These are phyloP conservation scores for Brassica rapa DNA, from an alignment of 345 rosid species.

Conservation along the genomic window DNA sequence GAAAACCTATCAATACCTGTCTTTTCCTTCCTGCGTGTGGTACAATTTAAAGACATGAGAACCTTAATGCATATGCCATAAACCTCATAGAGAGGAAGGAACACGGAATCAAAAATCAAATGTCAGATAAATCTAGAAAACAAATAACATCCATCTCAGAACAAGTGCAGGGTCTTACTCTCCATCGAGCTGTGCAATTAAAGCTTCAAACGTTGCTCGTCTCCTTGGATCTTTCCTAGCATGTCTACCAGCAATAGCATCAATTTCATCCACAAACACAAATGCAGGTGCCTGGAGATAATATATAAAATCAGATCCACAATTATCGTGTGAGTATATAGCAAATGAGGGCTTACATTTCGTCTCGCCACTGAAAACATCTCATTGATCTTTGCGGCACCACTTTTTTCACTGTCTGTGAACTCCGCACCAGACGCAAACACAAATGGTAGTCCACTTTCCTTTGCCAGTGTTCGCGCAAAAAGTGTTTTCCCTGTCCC, in stretches of 20 bases:
- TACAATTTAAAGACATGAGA: constrained; percentile 14
- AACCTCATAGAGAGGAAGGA: not conserved
- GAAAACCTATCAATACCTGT: constrained; percentile 89
- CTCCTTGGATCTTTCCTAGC: constrained; percentile 86
- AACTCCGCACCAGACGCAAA: constrained; percentile 98
- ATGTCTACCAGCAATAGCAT: constrained; percentile 97
- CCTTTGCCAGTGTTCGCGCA: constrained; percentile 93
- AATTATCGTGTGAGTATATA: constrained; percentile 11
- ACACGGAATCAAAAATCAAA: not conserved
- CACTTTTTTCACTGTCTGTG: constrained; percentile 89
- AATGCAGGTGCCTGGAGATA: constrained; percentile 83
- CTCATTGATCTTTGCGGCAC: constrained; percentile 87
- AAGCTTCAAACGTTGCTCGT: constrained; percentile 86
- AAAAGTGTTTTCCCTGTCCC: constrained; percentile 98
- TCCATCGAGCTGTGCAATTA: constrained; percentile 89
- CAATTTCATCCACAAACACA: constrained; percentile 96
- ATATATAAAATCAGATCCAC: constrained; percentile 13
- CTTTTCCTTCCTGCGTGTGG: constrained; percentile 70
- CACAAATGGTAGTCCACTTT: constrained; percentile 93
- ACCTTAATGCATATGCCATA: constrained; percentile 2
- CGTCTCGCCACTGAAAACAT: constrained; percentile 90
- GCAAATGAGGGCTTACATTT: constrained; percentile 58
- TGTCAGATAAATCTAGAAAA: constrained; percentile 3
- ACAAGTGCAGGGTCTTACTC: constrained; percentile 62
- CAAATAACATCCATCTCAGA: not conserved